Conservation (phyloP, 148 eudicot species). For the Amaranthus palmeri region DNA sequence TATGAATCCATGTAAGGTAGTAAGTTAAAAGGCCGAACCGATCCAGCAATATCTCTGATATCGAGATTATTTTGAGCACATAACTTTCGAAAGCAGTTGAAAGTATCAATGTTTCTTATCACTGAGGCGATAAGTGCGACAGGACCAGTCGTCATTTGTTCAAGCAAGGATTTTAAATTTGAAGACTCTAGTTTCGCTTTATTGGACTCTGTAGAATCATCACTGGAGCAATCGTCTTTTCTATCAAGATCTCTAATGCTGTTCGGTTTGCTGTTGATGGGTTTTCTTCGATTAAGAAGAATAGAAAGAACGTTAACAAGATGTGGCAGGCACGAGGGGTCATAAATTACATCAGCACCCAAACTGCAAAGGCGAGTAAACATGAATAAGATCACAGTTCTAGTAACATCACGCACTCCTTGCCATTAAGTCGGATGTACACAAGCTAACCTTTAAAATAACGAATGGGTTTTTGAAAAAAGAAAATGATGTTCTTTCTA, state of each 20-base stretch:
- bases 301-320: constrained; percentile 57
- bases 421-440: too few species aligned
- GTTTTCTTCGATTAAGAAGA: constrained; percentile 36
- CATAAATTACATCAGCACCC: constrained; percentile 88
- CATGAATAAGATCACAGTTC: background rate
- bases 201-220: constrained; percentile 8
- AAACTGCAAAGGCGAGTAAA: constrained; percentile 40
- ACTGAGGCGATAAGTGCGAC: constrained; percentile 76
- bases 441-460: too few species aligned
- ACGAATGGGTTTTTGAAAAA: too few species aligned
- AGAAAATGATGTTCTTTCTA: too few species aligned
- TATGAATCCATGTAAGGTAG: constrained; percentile 79
- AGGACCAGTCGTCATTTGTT: constrained; percentile 35
- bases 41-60: constrained; percentile 56
- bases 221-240: background rate
- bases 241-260: background rate
- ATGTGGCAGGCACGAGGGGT: constrained; percentile 79
- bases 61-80: constrained; percentile 42
- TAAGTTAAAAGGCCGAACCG: constrained; percentile 34
- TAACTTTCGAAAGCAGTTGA: constrained; percentile 41
- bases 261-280: background rate
- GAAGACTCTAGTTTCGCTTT: constrained; percentile 6
- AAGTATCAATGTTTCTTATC: constrained; percentile 68
- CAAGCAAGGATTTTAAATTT: constrained; percentile 15
- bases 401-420: background rate